Evolutionary conservation across 2,329 filamentous ascomycete genomes (phyloP), one percentile per base, ranked within the genome.

Genomic region (Ceratocystis huliohia): DNA sequence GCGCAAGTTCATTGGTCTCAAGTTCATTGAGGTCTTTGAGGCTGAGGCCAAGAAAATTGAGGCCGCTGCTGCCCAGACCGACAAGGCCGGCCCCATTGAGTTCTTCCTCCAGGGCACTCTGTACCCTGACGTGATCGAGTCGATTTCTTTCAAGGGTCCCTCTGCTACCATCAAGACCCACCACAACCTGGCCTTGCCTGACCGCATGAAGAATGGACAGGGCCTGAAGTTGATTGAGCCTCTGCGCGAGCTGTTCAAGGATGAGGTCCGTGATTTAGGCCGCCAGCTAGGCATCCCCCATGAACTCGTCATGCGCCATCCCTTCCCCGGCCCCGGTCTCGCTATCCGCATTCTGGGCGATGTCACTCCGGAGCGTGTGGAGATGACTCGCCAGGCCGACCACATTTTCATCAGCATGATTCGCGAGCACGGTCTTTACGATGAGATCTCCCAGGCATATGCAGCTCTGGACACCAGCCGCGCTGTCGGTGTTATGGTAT

Each of bases 51-150:
- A 77, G 69, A 69, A 70, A 68, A 70, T 70, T n/a, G 69, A 70
- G 63, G 67, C 67, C 66, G 84, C 81, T 33, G 88, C 88, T 0
- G 83, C 85, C 69, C 80, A 87, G 72, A 86, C 87, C 0, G 75
- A 80, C 1, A 80, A 81, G 65, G 85, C 85, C n/a, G 89, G 88
- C 44, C 86, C 88, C 72, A 88, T 96, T 48, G 84, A 90, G 71
- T 96, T 84, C 44, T 88, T 96, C 73, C 80, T 96, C 8, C 92
- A 96, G 76, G 91, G 91, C 20, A 94, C 89, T 7, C 79, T 90
- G 33, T 90, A 90, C 75, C 71, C 73, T n/a, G 74, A 75, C 65
- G 71, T 75, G 46, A 81, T 84, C 63, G 81, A 83, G 73, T 78
- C 74, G 6, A 70, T 81, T 53, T 76, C 73, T 45, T 81, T 78